Evolutionary conservation across 78 protist genomes (phyloP).

Genomic region (Cavenderia fasciculata): DNA sequence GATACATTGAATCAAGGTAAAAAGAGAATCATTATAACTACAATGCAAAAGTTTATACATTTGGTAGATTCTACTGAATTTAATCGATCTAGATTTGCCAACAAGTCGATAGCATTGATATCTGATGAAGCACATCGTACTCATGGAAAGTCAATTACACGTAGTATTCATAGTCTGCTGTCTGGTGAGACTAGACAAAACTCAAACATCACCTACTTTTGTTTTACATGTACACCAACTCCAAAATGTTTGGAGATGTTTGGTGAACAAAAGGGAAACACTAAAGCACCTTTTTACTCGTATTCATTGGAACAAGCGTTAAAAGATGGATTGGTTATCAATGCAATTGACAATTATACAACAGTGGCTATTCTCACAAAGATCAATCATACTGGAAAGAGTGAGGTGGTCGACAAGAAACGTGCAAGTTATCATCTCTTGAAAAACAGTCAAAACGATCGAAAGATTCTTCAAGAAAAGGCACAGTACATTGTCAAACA

Average conservation of each 20-base stretch:
- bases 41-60: constrained; percentile 71
- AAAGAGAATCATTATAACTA: constrained; percentile 52
- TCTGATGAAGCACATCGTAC: constrained; percentile 67
- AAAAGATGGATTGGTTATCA: constrained; percentile 35
- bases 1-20: constrained; percentile 27
- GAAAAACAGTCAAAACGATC: constrained; percentile 26
- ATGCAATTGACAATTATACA: constrained; percentile 47
- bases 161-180: constrained; percentile 26
- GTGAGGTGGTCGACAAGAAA: constrained; percentile 32
- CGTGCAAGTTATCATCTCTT: constrained; percentile 43
- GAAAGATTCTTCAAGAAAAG: constrained; percentile 52
- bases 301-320: constrained; percentile 55
- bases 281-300: constrained; percentile 47
- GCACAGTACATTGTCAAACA: constrained; percentile 63
- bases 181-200: constrained; percentile 17
- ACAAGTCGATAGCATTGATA: constrained; percentile 36
- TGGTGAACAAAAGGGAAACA: constrained; percentile 62
- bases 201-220: constrained; percentile 65
- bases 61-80: constrained; percentile 10
- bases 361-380: constrained; percentile 66
- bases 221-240: constrained; percentile 75
- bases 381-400: background rate
- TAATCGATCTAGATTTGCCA: background rate
- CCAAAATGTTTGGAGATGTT: constrained; percentile 70
- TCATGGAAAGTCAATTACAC: constrained; percentile 46